These are phyloP conservation scores for Vaccinium macrocarpon DNA, from an alignment of 148 eudicot genomes.

Conservation along the genomic window DNA sequence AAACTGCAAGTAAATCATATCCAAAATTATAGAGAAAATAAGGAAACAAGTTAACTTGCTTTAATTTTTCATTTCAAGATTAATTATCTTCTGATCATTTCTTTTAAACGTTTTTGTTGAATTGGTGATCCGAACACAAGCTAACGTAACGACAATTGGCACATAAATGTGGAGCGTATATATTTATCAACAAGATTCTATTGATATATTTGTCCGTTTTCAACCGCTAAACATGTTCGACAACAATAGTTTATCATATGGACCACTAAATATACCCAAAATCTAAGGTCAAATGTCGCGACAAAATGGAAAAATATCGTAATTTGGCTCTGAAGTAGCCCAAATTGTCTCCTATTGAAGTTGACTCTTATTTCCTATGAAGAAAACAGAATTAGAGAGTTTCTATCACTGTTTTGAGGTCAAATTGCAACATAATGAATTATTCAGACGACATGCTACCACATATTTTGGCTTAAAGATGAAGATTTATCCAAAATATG, in stretches of 20 bases:
- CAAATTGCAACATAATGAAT: not conserved
- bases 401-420: not conserved
- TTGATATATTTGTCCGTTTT: not conserved
- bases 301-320: conserved; percentile 4
- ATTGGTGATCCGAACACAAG: not conserved
- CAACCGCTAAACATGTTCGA: not conserved
- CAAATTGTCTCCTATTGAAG: conserved; percentile 5
- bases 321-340: conserved; percentile 14
- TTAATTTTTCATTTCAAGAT: not conserved
- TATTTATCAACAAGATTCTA: not conserved
- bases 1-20: not conserved
- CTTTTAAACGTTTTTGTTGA: not conserved
- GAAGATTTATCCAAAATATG: not conserved
- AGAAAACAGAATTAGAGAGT: not conserved
- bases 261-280: not conserved
- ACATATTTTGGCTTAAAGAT: not conserved
- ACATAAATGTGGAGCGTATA: not conserved
- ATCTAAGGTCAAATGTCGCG: not conserved
- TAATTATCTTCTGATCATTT: not conserved
- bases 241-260: not conserved
- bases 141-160: conserved; percentile 6
- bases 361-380: not conserved
- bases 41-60: not conserved
- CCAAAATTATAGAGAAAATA: not conserved
- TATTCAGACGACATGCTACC: not conserved